phyloP scores from a whole-genome alignment of 2,329 filamentous ascomycete genomes.

The Alternaria atra region DNA sequence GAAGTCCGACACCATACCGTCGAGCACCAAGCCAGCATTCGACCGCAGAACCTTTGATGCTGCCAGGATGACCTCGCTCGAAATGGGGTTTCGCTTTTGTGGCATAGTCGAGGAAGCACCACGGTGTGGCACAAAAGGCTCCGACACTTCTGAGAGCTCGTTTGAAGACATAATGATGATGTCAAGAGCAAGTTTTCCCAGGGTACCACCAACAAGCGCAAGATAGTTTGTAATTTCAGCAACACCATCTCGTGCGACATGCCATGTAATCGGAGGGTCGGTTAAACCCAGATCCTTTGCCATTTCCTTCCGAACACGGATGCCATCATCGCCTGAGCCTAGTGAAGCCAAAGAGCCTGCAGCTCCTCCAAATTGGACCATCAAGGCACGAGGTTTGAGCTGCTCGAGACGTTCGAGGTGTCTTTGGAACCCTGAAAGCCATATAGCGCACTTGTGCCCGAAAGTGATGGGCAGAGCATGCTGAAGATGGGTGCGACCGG shows the following conservation, averaged over 20 bases:
- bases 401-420: constrained; percentile 60
- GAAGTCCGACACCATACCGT: constrained; percentile 67
- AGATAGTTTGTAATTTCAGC: constrained; percentile 65
- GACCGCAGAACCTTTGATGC: constrained; percentile 63
- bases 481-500: constrained; percentile 66
- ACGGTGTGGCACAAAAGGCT: constrained; percentile 56
- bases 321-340: constrained; percentile 57
- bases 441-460: constrained; percentile 67
- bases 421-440: constrained; percentile 60
- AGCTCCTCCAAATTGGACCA: constrained; percentile 67
- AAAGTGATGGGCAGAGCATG: constrained; percentile 67
- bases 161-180: constrained; percentile 67
- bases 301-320: constrained; percentile 60
- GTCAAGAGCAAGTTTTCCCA: constrained; percentile 66
- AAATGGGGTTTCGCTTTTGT: constrained; percentile 66
- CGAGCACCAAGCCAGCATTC: constrained; percentile 62
- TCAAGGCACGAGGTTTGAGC: constrained; percentile 56
- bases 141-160: constrained; percentile 63
- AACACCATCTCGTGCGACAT: constrained; percentile 63
- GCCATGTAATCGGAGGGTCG: constrained; percentile 66
- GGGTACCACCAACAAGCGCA: constrained; percentile 61
- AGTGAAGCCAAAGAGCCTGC: constrained; percentile 65
- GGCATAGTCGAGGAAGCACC: constrained; percentile 50
- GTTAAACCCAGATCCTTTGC: constrained; percentile 59
- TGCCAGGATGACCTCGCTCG: constrained; percentile 65